Evolutionary conservation across 2,329 filamentous ascomycete species (phyloP), one percentile per base, ranked within the genome.

Genomic region (Helminthosporium solani): DNA sequence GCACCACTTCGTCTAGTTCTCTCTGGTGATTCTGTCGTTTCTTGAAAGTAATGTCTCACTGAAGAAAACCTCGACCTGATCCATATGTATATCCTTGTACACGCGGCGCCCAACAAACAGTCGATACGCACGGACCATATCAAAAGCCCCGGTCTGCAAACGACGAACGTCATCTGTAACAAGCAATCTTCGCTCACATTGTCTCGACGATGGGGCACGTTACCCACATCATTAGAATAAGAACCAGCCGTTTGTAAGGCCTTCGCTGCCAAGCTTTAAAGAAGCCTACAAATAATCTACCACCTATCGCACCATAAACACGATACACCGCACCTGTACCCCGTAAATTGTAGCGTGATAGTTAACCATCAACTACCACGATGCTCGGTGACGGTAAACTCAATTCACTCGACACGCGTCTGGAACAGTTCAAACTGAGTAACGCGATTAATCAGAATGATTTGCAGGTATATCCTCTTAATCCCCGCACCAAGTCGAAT

Each of bases 381-480:
- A 63, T 64, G 61, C 47, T 61, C 16, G 53, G 53, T 1, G 60
- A 63, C 36, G 49, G 50, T 2, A 58, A 62, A 25, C 52, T 64
- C 28, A 42, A 61, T 41, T 62, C 56, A 8, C 37, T 66, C 18
- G 60, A 62, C 31, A 61, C 61, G n/a, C 60, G 53, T 31, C 39
- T 64, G 7, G 56, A 64, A 46, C 57, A 58, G 27, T 64, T 64
- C 48, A 62, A 58, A 31, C 47, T 58, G 20, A 57, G 52, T 21
- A 60, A 64, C 35, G 34, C 54, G 7, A 49, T 20, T 16, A 53
- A 52, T 23, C 60, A 63, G 40, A 45, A 45, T 44, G 54, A 43
- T 11, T 25, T 53, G 7, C 41, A 40, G 40, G 33, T 46, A 31
- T 20, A 27, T 35, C 21, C 5, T 45, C 25, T 14, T 14, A 12